Evolutionary conservation across 257 asterid genomes (phyloP).

Genomic region (Misopates orontium): DNA sequence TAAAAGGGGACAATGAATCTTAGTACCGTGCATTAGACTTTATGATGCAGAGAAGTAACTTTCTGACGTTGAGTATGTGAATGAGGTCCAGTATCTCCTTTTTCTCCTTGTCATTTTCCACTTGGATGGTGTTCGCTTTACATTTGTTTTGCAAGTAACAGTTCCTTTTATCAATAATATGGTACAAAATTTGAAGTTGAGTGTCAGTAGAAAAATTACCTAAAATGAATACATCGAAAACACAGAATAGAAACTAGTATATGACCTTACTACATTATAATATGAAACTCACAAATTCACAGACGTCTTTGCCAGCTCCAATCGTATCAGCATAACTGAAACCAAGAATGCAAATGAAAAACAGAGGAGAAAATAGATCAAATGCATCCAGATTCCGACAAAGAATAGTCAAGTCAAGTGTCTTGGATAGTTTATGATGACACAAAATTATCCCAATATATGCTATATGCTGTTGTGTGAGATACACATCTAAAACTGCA

Average conservation of each 20-base stretch:
- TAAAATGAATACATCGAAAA: neutral
- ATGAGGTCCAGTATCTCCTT: no score
- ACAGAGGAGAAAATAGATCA: constrained; percentile 9
- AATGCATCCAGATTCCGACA: neutral
- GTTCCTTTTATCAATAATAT: no score
- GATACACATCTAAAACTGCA: neutral
- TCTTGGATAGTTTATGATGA: neutral
- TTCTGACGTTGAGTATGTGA: no score
- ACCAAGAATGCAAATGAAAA: constrained; percentile 1
- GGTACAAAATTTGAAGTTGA: neutral
- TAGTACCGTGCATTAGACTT: no score
- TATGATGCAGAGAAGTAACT: no score
- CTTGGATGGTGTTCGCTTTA: no score
- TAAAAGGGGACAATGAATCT: no score
- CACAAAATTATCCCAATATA: neutral
- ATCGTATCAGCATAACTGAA: constrained; percentile 66
- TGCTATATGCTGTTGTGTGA: no score
- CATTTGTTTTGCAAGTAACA: no score
- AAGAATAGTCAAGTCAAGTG: neutral
- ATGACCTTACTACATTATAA: neutral
- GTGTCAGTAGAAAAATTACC: neutral
- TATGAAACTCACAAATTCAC: constrained; percentile 52
- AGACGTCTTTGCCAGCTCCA: constrained; percentile 67
- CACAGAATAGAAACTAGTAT: neutral
- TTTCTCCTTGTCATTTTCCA: no score